phyloP scores from a whole-genome alignment of 108 stramenopile genomes.

The Pseudonitzschia pungens region DNA sequence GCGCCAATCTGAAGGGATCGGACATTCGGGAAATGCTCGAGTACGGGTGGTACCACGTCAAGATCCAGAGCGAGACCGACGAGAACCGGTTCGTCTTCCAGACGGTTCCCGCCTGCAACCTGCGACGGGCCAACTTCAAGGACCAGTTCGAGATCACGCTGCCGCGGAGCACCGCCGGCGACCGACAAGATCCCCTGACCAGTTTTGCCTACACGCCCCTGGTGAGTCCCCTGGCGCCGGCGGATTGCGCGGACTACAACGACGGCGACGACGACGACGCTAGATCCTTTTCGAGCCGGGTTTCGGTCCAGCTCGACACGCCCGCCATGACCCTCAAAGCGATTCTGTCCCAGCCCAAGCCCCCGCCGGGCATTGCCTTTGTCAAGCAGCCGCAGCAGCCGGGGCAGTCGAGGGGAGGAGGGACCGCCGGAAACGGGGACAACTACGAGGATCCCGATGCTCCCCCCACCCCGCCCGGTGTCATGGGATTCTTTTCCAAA shows the following conservation, averaged over 20 bases:
- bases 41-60: conserved; percentile 53
- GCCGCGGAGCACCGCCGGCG: conserved; percentile 27
- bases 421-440: conserved; percentile 27
- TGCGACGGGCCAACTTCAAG: conserved; percentile 64
- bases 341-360: conserved; percentile 50
- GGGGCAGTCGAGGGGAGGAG: conserved; percentile 25
- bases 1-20: conserved; percentile 15
- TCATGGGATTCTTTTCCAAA: conserved; percentile 46
- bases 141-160: conserved; percentile 71
- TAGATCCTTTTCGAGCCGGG: conserved; percentile 54
- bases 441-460: conserved; percentile 18
- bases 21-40: conserved; percentile 26
- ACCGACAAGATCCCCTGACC: conserved; percentile 41
- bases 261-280: conserved; percentile 26
- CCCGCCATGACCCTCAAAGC: conserved; percentile 71
- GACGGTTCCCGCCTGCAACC: conserved; percentile 55
- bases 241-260: conserved; percentile 51
- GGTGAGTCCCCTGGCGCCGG: conserved; percentile 77
- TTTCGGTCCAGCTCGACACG: conserved; percentile 57
- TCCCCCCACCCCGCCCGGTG: conserved; percentile 29
- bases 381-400: conserved; percentile 23
- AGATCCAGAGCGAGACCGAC: conserved; percentile 32
- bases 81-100: conserved; percentile 27
- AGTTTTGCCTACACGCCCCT: conserved; percentile 72
- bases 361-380: conserved; percentile 75